Evolutionary conservation across 768 basidiomycete species (phyloP), one percentile per base, ranked within the genome.

Genomic region (Suillus cothurnatus): DNA sequence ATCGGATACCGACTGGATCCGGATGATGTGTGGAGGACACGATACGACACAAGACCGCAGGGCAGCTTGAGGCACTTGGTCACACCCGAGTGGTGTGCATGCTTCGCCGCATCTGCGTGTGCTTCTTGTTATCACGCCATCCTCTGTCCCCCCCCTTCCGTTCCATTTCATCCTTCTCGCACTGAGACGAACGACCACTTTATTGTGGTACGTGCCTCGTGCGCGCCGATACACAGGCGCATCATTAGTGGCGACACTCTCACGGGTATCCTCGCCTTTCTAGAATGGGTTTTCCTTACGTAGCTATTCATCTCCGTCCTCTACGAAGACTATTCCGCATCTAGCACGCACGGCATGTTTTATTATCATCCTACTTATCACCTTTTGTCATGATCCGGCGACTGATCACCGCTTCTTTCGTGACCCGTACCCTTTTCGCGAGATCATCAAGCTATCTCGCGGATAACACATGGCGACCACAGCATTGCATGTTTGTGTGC

Each of bases 171-270:
- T 80, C 85, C 88, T 81, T 84, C 77, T 71, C 73, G 72, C 76
- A 83, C 85, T 87, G 76, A 84, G 82, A 85, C 84, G 88, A 62
- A 89, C 88, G 89, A 90, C 88, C 90, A 85, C 90, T 91, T 92
- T 64, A 76, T 71, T 91, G 91, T 85, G 89, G 90, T 86, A 81
- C 86, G 88, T 88, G 84, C 84, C 85, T 89, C 88, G 87, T 82
- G 82, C 82, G 80, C 81, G 88, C 90, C 90, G 79, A 92, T 74
- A 91, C 91, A 89, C 81, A 74, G 89, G 89, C 87, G 75, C 73
- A 64, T 84, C 84, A 78, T 79, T 76, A 69, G 67, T 72, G 53
- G 32, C 53, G 8, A n/a, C 53, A 34, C 32, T 77, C 73, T 68
- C 71, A 74, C 76, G 72, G 75, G 70, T 65, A 28, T 60, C 45